Base-by-base conservation (phyloP, 257 asterid genomes). In the Orobanche coerulescens region DNA sequence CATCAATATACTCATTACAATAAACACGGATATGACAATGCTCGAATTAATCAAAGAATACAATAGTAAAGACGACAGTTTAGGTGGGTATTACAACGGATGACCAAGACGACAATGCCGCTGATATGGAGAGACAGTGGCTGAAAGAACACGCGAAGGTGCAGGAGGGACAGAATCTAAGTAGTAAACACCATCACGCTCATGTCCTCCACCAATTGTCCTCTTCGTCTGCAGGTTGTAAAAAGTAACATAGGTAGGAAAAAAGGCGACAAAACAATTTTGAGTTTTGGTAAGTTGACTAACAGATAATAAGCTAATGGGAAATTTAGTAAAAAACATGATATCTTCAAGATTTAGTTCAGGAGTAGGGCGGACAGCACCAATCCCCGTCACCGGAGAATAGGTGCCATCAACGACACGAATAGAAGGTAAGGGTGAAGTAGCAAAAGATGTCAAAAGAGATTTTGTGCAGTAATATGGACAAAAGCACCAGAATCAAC, bases 241-340 rank as follows among this genome's bases (percentile, higher is more conserved):
- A 61, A 61, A 34, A 9, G 24, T 8, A 61, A 19, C 42, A 7
- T 43, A 61, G 2, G 42, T 2, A 14, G 42, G 23, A 39, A 8
- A 59, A 39, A 59, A 59, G 11, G 49, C 39, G 22, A 39, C 23
- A 59, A 2, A 61, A n/a, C 54, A 61, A 42, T 43, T 61, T 25
- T 42, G 54, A 40, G 66, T 59, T 61, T 61, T 23, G 14, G 43
- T 61, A 37, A 61, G 65, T 0, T 59, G 14, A 9, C 15, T 59
- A 0, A 58, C 36, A 10, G 22, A 37, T 12, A 36, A 5, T 12
- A 37, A 37, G n/a, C 20, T 36, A 6, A 58, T 6, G 0, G 49
- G 34, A 12, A 58, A 58, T 4, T 22, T 36, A 22, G 34, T 30
- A 18, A 19, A 16, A 36, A 58, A 59, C 0, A 59, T 12, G 12